Evolutionary conservation across 169 alveolate genomes (phyloP).

Genomic region (Cryptosporidium andersoni): DNA sequence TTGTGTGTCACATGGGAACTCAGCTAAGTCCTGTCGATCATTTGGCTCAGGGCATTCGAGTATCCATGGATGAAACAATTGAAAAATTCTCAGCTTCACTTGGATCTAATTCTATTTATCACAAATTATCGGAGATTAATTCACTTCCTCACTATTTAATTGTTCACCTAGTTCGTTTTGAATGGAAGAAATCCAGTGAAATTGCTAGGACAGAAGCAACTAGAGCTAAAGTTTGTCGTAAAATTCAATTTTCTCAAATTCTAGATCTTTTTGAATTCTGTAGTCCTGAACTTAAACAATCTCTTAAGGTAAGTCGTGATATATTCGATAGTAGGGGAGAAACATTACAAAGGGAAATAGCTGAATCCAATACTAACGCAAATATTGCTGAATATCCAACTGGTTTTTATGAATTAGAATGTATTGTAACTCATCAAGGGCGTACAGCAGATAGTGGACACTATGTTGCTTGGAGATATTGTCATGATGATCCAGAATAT

Average conservation of each 20-base stretch:
- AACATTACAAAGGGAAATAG: slow-evolving; percentile 40
- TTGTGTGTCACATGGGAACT: slow-evolving; percentile 88
- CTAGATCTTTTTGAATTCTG: slow-evolving; percentile 92
- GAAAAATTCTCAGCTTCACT: slow-evolving; percentile 83
- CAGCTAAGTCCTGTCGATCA: slow-evolving; percentile 86
- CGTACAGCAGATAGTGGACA: slow-evolving; percentile 97
- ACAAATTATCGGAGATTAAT: slow-evolving; percentile 84
- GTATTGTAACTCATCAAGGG: slow-evolving; percentile 96
- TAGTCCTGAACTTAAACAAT: slow-evolving; percentile 84
- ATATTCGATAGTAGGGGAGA: slow-evolving; percentile 78
- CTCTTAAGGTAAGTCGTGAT: slow-evolving; percentile 83
- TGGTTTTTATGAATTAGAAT: slow-evolving; percentile 92
- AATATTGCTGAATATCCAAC: slow-evolving; percentile 80
- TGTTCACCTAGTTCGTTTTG: slow-evolving; percentile 95
- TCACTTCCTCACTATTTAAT: slow-evolving; percentile 91
- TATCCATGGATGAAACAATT: slow-evolving; percentile 87
- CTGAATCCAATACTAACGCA: slow-evolving; percentile 40
- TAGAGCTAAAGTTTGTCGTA: slow-evolving; percentile 93
- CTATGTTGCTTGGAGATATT: slow-evolving; percentile 92
- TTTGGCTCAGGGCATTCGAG: slow-evolving; percentile 89
- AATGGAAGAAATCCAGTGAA: slow-evolving; percentile 89
- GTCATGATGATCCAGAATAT: slow-evolving; percentile 44
- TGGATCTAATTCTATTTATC: slow-evolving; percentile 84
- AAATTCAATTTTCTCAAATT: slow-evolving; percentile 90
- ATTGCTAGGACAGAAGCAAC: slow-evolving; percentile 90